phyloP scores from a whole-genome alignment of 805 yeast species.

The Blastobotrys chiropterorum region DNA sequence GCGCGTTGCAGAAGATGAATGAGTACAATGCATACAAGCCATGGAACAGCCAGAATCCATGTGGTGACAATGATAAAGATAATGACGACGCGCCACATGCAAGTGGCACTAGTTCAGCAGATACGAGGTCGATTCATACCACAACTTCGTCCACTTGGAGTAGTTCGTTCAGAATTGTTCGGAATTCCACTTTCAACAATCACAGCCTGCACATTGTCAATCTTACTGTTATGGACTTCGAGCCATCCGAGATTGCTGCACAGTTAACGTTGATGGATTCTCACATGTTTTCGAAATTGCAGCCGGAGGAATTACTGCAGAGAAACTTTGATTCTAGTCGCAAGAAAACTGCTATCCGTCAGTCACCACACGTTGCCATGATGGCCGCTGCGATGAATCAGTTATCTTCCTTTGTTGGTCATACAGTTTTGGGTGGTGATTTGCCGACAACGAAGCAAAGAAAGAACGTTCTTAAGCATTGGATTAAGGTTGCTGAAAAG shows the following conservation, averaged over 20 bases:
- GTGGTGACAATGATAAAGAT: conserved; percentile 1
- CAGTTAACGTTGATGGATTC: conserved; percentile 32
- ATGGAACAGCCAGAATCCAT: not conserved
- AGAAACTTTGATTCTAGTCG: conserved; percentile 26
- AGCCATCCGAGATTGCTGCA: conserved; percentile 29
- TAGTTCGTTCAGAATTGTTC: conserved; percentile 10
- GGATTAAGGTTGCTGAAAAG: conserved; percentile 33
- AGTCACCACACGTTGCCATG: conserved; percentile 29
- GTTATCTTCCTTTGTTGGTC: conserved; percentile 32
- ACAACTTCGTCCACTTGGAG: conserved; percentile 15
- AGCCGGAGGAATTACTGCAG: conserved; percentile 30
- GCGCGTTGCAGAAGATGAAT: not conserved
- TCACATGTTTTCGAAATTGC: conserved; percentile 24
- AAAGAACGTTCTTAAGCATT: conserved; percentile 29
- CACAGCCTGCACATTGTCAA: not conserved
- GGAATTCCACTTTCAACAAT: conserved; percentile 3
- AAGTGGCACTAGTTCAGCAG: not conserved
- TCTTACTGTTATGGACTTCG: conserved; percentile 25
- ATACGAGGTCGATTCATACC: conserved; percentile 3
- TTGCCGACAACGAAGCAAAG: conserved; percentile 25
- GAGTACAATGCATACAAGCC: conserved; percentile 1
- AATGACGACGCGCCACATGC: not conserved
- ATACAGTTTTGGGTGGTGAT: conserved; percentile 27
- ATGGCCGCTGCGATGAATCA: conserved; percentile 29
- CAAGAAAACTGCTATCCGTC: conserved; percentile 25